phyloP scores from a whole-genome alignment of 768 basidiomycete species.

The Pulveroboletus sp. region DNA sequence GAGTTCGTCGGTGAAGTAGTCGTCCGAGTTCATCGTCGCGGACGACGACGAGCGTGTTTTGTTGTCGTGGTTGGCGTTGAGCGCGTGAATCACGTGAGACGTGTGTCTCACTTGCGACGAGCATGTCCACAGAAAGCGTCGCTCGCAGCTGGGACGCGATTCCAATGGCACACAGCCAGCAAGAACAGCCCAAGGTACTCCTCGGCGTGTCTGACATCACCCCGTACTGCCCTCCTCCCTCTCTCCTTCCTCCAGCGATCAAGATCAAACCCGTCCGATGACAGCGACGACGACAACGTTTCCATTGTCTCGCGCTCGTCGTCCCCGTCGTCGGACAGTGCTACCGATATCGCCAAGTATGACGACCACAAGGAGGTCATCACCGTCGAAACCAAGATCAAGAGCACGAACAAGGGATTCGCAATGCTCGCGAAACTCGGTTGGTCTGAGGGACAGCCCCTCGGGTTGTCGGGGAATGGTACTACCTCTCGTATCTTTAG shows the following conservation, averaged over 20 bases:
- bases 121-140: constrained; percentile 64
- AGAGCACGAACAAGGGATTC: constrained; percentile 78
- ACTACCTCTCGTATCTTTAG: not conserved
- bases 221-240: constrained; percentile 56
- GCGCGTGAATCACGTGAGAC: constrained; percentile 1
- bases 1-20: constrained; percentile 67
- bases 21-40: constrained; percentile 69
- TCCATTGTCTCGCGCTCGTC: constrained; percentile 75
- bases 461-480: constrained; percentile 80
- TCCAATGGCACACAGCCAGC: constrained; percentile 41
- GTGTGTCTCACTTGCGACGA: not conserved
- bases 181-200: constrained; percentile 60
- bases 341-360: constrained; percentile 63
- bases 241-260: constrained; percentile 58
- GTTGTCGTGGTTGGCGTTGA: not conserved
- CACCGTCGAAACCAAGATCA: constrained; percentile 80
- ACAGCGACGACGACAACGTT: constrained; percentile 61
- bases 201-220: constrained; percentile 40
- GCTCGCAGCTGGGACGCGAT: constrained; percentile 71
- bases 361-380: constrained; percentile 67
- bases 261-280: constrained; percentile 37
- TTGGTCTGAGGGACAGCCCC: constrained; percentile 76
- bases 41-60: not conserved
- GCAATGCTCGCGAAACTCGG: constrained; percentile 77
- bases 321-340: constrained; percentile 53